Percentiles rank a stretch among this genome's conserved stretches.
These are phyloP conservation scores for Exophiala phaeomuriformis DNA, from an alignment of 2,329 filamentous ascomycete species.

Conservation along the genomic window DNA sequence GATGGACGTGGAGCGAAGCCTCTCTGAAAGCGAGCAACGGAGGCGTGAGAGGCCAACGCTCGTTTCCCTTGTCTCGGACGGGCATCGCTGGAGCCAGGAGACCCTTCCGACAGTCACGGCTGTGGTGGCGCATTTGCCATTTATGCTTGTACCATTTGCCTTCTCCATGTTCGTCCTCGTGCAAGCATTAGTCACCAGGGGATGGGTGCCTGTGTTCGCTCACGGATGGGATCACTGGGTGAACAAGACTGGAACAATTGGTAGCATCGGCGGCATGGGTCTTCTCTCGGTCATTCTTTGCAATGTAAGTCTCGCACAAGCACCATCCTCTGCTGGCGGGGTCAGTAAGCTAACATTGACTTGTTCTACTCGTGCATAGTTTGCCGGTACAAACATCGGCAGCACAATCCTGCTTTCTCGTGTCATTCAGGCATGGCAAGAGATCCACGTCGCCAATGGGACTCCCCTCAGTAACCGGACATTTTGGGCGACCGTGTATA, in stretches of 20 bases:
- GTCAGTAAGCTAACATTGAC: constrained; percentile 16
- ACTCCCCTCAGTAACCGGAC: constrained; percentile 54
- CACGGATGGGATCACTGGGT: constrained; percentile 41
- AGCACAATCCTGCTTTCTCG: constrained; percentile 66
- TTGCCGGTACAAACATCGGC: constrained; percentile 69
- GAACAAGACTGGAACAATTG: constrained; percentile 8
- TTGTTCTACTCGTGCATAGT: constrained; percentile 41
- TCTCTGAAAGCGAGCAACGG: background rate
- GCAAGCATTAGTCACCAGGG: constrained; percentile 63
- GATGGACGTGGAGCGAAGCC: background rate
- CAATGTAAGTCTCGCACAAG: constrained; percentile 53
- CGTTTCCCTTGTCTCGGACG: constrained; percentile 42
- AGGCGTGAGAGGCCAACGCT: constrained; percentile 42
- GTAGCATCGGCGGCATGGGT: constrained; percentile 47
- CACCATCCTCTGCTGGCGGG: background rate
- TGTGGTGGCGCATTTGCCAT: constrained; percentile 59
- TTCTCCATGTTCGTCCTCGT: constrained; percentile 70
- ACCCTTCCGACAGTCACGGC: constrained; percentile 64
- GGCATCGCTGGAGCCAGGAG: constrained; percentile 56
- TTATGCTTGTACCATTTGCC: constrained; percentile 62
- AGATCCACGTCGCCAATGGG: constrained; percentile 47
- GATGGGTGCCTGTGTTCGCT: constrained; percentile 67
- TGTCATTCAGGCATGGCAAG: constrained; percentile 61
- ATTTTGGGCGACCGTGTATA: constrained; percentile 36
- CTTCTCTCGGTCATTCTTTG: constrained; percentile 64